Base-by-base conservation (phyloP, 495 filamentous ascomycete species). In the Xylaria palmicola region DNA sequence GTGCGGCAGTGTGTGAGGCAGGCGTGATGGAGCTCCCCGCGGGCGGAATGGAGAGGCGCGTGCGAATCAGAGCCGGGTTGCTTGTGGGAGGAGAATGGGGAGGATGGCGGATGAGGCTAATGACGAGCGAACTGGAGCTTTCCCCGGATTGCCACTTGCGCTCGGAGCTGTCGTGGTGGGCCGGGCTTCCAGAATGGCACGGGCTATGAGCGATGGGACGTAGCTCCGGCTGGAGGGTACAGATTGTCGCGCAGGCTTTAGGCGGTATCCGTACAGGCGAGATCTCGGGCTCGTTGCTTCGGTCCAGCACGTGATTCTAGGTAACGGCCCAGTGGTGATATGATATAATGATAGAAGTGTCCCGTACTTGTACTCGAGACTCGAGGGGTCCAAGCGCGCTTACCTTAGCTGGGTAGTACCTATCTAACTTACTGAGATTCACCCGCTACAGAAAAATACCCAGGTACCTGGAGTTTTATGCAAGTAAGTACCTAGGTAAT, bases 161-260 rank as follows among this genome's bases (percentile, higher is more conserved):
- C 62, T 62, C n/a, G n/a, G 64, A 65, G 67, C 67, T 65, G 66
- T 69, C 64, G 54, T 50, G 62, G 65, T 60, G 65, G 65, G 63
- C 56, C 63, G 43, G 56, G 43, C 60, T 51, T 55, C 50, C 64
- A 20, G 53, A 12, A 37, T 27, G 57, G 29, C 50, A 17, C 15
- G 26, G 27, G 36, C 13, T 27, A 5, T n/a, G 29, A 43, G 29
- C 22, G 44, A 47, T 8, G 36, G 36, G 22, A 41, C 32, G 52
- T 37, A 26, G 12, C 27, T 30, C 9, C 27, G 34, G 37, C 39
- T 22, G 22, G 22, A 30, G 6, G 20, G 34, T 52, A 20, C 37
- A 43, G 22, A n/a, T 43, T 55, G 37, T 41, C 26, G 52, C 36
- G 37, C 24, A 55, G 43, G 36, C 37, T 30, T 55, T 55, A 29